Percentiles rank a stretch among this genome's conserved stretches.
These are phyloP conservation scores for Hypoxylon sp. DNA, from an alignment of 2,329 filamentous ascomycete genomes.

Conservation along the genomic window DNA sequence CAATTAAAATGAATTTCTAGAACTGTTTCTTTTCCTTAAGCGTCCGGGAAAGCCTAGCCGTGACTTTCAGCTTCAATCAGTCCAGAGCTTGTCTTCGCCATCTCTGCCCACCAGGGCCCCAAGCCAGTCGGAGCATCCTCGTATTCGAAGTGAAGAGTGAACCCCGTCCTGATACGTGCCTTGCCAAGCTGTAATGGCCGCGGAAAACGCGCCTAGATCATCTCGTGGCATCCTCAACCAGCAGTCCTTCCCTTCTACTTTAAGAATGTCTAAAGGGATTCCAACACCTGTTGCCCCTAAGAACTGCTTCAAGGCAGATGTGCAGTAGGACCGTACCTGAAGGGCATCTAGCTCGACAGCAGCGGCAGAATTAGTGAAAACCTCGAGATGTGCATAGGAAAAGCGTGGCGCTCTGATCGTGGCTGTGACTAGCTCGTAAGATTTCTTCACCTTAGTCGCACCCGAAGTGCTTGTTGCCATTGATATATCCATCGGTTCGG, in stretches of 20 bases:
- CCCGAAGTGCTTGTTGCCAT: conserved; percentile 49
- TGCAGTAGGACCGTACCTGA: conserved; percentile 74
- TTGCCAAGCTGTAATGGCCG: conserved; percentile 76
- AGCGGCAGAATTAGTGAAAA: conserved; percentile 55
- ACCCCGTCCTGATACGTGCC: conserved; percentile 61
- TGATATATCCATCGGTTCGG: conserved; percentile 47
- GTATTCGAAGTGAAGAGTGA: conserved; percentile 68
- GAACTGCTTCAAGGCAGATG: conserved; percentile 75
- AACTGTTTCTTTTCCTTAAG: not conserved
- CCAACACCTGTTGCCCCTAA: conserved; percentile 77
- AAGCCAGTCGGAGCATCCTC: conserved; percentile 75
- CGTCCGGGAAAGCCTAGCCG: conserved; percentile 7
- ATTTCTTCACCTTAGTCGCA: conserved; percentile 53
- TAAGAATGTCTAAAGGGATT: conserved; percentile 79
- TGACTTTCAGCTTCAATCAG: conserved; percentile 52
- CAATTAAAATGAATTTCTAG: conserved; percentile 31
- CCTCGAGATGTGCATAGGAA: conserved; percentile 70
- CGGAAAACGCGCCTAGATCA: conserved; percentile 73
- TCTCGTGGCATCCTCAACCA: conserved; percentile 76
- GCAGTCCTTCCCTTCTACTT: conserved; percentile 67
- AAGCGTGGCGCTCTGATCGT: conserved; percentile 68
- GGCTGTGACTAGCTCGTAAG: conserved; percentile 65
- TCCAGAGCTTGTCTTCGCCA: conserved; percentile 66
- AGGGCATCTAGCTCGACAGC: conserved; percentile 68
- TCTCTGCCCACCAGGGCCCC: conserved; percentile 69